Evolutionary conservation across 345 rosid genomes (phyloP), one percentile per base, ranked within the genome.

Genomic region (Zanthoxylum bungeanum): DNA sequence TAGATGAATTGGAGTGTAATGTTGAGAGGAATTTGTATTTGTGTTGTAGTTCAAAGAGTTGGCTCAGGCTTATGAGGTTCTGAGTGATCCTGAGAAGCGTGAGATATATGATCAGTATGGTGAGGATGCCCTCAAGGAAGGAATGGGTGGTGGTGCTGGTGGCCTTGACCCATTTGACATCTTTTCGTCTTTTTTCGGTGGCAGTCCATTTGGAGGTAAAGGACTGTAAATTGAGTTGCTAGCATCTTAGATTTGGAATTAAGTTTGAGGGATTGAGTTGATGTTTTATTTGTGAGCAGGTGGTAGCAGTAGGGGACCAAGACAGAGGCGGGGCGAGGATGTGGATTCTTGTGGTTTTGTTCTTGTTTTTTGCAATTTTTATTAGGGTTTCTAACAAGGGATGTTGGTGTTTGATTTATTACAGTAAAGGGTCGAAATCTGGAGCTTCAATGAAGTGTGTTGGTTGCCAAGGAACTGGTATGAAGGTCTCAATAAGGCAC

Each of bases 41-140:
- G 5, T 42, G 2, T 56, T 78, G 83, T 85, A 93, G 98, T 93
- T 93, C 52, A 91, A 93, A 67, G 98, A 93, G 88, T 68, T 93
- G 51, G 94, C 94, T 0, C 91, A 93, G 79, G 97, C 97, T 14
- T 93, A 91, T 66, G 98, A 91, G 82, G 91, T 89, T 5, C 73
- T 93, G 37, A 91, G 89, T 70, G 98, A 93, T 69, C 96, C 96
- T 0, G 97, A 93, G 77, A 91, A 93, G 71, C 93, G 97, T 21
- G 91, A 88, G 79, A 86, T 93, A 25, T 91, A 93, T 68, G 96
- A 93, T 72, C 90, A 89, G 60, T 89, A 87, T 24, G 98, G 98
- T 4, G 98, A 93, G 75, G 97, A 93, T 68, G 96, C 93, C 3
- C 96, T 93, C 66, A 93, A 93, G 88, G 98, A 93, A 49, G 97